Percentiles rank a stretch among this genome's conserved stretches.
phyloP scores from a whole-genome alignment of 2,329 filamentous ascomycete species.

The Metarhizium brunneum region DNA sequence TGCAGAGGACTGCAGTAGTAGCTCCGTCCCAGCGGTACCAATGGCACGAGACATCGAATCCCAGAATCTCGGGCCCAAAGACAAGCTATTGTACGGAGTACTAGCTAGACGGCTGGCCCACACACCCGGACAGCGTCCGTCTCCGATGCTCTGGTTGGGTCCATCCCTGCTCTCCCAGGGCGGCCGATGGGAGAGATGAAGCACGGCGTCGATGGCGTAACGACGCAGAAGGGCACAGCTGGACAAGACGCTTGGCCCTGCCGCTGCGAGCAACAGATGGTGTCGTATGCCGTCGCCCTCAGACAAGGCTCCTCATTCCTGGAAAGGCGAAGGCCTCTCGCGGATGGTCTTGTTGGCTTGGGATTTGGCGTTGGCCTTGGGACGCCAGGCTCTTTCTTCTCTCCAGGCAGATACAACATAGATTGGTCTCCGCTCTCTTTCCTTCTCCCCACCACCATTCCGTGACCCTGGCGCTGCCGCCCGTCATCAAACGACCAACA shows the following conservation, averaged over 20 bases:
- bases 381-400: neutral
- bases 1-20: too few species aligned
- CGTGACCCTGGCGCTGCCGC: neutral
- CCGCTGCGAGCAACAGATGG: neutral
- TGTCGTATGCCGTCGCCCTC: too few species aligned
- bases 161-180: conserved; percentile 3
- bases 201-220: neutral
- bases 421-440: neutral
- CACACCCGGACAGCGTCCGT: conserved; percentile 16
- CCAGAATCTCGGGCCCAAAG: conserved; percentile 5
- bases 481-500: conserved; percentile 1
- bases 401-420: neutral
- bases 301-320: too few species aligned
- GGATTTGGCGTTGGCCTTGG: neutral
- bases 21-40: neutral
- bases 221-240: neutral
- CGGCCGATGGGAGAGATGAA: neutral
- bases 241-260: neutral
- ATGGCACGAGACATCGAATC: neutral
- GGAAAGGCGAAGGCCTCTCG: neutral
- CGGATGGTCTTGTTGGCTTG: neutral
- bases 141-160: conserved; percentile 6
- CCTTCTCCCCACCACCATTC: neutral
- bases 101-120: neutral
- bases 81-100: neutral